Base-by-base conservation (phyloP, 164 flowering plant species). In the Vitis cinerea region DNA sequence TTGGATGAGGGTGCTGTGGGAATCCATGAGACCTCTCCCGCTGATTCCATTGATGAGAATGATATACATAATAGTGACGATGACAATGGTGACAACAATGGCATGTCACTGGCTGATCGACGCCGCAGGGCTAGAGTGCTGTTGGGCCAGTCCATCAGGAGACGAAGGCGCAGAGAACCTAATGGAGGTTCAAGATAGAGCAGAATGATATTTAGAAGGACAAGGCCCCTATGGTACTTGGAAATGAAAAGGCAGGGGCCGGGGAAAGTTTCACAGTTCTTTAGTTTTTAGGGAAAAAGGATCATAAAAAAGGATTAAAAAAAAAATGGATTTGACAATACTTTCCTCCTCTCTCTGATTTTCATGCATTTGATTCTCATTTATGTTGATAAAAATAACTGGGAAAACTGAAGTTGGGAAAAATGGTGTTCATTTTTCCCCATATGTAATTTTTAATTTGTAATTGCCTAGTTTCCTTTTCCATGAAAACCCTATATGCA, bases 91-190 rank as follows among this genome's bases (percentile, higher is more conserved):
- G 19, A 55, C n/a, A 19, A 49, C 10, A 49, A 60, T 50, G 75
- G 76, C 11, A 50, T 71, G 14, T 78, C 87, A 8, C 64, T 78
- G 27, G 85, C 67, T 16, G 63, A 70, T 51, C 77, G 79, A 2
- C 79, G 74, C 14, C 79, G 71, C 15, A 79, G 74, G n/a, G 78
- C 83, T 10, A 75, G 82, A 53, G 70, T 77, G 12, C 64, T 80
- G 19, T 64, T 82, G 78, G 84, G 83, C 23, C 80, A 79, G 15
- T 78, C 85, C 0, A 74, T 79, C 13, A 80, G 88, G 80, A 76
- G 84, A 62, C 76, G 81, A 0, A 79, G 86, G 61, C 77, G 68
- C 47, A 81, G 84, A 74, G 81, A 82, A 70, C 65, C 49, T 58
- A 77, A 53, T 37, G 56, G 57, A 13, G 71, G 65, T 52, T 60